Evolutionary conservation across 2,329 filamentous ascomycete species (phyloP), one percentile per base, ranked within the genome.

Genomic region (Xylariomycetidae sp.): DNA sequence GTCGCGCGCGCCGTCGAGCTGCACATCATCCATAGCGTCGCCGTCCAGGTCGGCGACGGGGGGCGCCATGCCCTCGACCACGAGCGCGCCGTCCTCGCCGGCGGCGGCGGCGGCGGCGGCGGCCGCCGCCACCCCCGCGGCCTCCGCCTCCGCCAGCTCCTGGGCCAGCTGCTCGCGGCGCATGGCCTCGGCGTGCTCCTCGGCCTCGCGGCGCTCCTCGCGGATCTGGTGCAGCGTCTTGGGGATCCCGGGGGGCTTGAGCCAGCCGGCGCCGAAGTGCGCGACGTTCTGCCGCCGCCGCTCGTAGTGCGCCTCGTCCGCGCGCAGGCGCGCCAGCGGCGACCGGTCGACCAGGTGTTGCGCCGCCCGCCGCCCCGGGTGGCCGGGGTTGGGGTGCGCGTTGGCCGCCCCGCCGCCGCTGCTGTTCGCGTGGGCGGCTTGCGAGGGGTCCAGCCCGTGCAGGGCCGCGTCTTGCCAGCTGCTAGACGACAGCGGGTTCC

Each of bases 181-280:
- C 57, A 86, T 64, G 2, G 83, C 75, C 52, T 85, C 79, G 42
- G 85, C 76, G 39, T 89, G 85, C 59, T 98, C 92, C 55, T 90
- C 82, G 35, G 85, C 75, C 65, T 98, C 92, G 9, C 84, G 76
- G 46, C 82, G 79, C 64, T 98, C 92, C 61, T 98, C 92, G 25
- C 84, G 81, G 63, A 88, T 76, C 42, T 93, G 88, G 54, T 93
- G 82, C 39, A 95, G 76, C 1, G 90, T 95, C 68, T 96, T 98
- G 37, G 78, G 59, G 35, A 95, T 73, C 6, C 90, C 92, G 0
- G 87, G 88, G 0, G 92, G 92, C 38, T 83, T 85, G 35, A 98
- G 80, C 92, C 92, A 98, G 27, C 75, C 76, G 45, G 81, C 84
- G 39, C 92, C 92, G 54, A 93, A 95, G 51, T 88, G 85, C 29